Evolutionary conservation across 345 rosid genomes (phyloP), one percentile per base, ranked within the genome.

Genomic region (Rubroshorea leprosula): DNA sequence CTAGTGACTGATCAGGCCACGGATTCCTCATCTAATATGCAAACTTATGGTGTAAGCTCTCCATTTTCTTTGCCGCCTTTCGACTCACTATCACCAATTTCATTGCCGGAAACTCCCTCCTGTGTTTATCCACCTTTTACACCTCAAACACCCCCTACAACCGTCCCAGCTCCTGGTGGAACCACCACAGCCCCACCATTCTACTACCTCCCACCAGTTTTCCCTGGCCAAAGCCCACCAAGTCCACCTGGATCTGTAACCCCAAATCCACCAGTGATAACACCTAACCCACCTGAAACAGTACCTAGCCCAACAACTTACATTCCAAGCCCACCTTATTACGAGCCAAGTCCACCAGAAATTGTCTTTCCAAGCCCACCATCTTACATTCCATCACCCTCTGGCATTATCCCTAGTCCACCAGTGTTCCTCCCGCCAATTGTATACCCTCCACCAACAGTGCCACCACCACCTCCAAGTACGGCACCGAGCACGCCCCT

Each of bases 391-490:
- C 83, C 78, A 29, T 31, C 81, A 17, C 79, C 90, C 5, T 60
- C 64, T 23, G 82, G 70, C 6, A 61, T 57, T 13, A 43, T 52
- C 29, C 81, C 91, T 0, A 75, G 76, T 25, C 91, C 92, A 2
- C 63, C 79, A 0, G 61, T 71, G 0, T 83, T 89, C 66, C 64
- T 57, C 12, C 99, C 99, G 1, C 97, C 97, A 0, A 50, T 87
- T 1, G 84, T 93, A 16, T 89, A 56, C 66, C 99, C 99, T 0
- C 93, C 96, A 0, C 97, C 97, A 0, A 73, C 72, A 21, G 78
- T n/a, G 46, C 45, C 56, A 0, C 94, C 88, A 8, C 89, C 94
- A 0, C 69, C 95, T 48, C 80, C 96, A 0, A 61, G 23, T 0
- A 48, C 12, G 19, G 60, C 64, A 16, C 76, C 88, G 0, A 51